Evolutionary conservation across 2,329 filamentous ascomycete genomes (phyloP).

Genomic region (Fusarium denticulatum): DNA sequence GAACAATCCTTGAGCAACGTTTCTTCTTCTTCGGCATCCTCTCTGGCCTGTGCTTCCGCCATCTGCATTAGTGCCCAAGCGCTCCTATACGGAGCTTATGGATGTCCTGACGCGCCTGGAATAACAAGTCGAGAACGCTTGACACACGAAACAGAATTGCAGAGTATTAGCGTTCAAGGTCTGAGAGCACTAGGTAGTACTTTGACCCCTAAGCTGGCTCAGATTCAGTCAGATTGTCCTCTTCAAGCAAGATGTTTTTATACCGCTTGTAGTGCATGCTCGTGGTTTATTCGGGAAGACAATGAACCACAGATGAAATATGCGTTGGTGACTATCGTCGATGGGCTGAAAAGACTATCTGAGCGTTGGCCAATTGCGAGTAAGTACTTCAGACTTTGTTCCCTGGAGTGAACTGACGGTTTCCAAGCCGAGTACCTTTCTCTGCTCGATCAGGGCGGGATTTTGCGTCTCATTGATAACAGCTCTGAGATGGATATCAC

Average conservation of each 20-base stretch:
- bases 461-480: background rate
- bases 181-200: background rate
- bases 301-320: background rate
- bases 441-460: background rate
- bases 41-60: background rate
- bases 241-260: background rate
- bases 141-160: slow-evolving; percentile 4
- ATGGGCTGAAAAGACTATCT: background rate
- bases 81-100: background rate
- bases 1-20: background rate
- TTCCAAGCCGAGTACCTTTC: background rate
- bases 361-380: background rate
- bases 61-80: slow-evolving; percentile 3
- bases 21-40: background rate
- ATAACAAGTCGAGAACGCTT: background rate
- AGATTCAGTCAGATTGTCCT: background rate
- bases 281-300: slow-evolving; percentile 14
- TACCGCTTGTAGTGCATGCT: slow-evolving; percentile 1
- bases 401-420: background rate
- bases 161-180: background rate
- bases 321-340: background rate
- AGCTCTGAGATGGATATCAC: background rate
- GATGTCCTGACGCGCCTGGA: background rate
- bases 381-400: background rate
- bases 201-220: background rate